These are phyloP conservation scores for Podospora pseudocomata DNA, from an alignment of 495 filamentous ascomycete genomes.

Conservation along the genomic window DNA sequence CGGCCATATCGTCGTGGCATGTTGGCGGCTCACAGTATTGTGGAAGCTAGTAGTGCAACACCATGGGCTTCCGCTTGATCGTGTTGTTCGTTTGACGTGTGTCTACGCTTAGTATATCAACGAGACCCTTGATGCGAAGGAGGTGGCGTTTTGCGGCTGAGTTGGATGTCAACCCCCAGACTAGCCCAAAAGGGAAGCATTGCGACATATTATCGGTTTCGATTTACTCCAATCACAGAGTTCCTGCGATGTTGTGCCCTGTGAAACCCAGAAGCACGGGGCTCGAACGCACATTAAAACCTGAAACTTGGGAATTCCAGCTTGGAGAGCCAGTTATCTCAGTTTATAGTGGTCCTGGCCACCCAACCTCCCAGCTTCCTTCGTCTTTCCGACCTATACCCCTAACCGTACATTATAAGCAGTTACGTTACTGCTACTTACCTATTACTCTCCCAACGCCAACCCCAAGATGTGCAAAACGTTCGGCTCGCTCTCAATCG, in stretches of 20 bases:
- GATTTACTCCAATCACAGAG: background rate
- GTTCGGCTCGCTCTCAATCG: slow-evolving; percentile 30
- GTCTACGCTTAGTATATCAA: background rate
- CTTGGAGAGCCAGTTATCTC: too few relatives aligned
- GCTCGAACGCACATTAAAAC: too few relatives aligned
- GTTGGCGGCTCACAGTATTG: background rate
- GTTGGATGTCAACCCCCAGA: background rate
- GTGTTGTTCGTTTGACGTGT: background rate
- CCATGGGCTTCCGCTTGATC: too few relatives aligned
- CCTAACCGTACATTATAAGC: too few relatives aligned
- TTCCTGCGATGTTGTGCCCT: too few relatives aligned
- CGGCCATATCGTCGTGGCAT: background rate
- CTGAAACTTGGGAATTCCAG: too few relatives aligned
- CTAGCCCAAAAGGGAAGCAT: background rate
- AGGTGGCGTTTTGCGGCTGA: background rate
- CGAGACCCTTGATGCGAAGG: background rate
- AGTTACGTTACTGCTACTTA: too few relatives aligned
- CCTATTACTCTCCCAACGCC: slow-evolving; percentile 15
- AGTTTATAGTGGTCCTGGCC: too few relatives aligned
- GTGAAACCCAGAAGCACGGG: too few relatives aligned
- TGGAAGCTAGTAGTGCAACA: background rate
- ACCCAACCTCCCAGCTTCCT: too few relatives aligned
- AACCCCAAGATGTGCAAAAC: slow-evolving; percentile 36
- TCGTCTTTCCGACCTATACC: too few relatives aligned
- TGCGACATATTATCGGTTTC: background rate